phyloP scores from a whole-genome alignment of 768 basidiomycete species.

The Boletales sp. region DNA sequence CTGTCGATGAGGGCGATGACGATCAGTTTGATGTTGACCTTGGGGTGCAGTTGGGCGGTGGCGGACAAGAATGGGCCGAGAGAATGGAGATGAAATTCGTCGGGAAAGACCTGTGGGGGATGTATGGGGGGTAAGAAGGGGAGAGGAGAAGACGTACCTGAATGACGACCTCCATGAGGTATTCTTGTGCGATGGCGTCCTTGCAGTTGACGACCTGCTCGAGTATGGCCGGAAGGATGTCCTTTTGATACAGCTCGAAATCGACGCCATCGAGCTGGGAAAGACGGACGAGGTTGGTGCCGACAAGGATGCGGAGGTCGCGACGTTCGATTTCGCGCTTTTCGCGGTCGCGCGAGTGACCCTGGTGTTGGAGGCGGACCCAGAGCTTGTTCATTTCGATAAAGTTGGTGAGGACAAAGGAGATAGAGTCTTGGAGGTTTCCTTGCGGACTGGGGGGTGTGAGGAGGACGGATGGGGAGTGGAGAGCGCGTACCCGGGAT shows the following conservation, averaged over 20 bases:
- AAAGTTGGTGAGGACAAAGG: slow-evolving; percentile 96
- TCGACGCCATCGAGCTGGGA: slow-evolving; percentile 97
- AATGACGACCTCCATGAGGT: slow-evolving; percentile 99
- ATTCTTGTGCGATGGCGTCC: slow-evolving; percentile 98
- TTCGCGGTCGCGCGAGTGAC: slow-evolving; percentile 94
- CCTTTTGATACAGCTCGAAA: slow-evolving; percentile 81
- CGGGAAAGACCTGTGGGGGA: slow-evolving; percentile 79
- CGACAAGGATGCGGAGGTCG: slow-evolving; percentile 93
- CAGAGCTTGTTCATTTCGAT: slow-evolving; percentile 99
- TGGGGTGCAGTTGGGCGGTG: slow-evolving; percentile 93
- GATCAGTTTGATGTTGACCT: slow-evolving; percentile 98
- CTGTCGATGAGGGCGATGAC: slow-evolving; percentile 97
- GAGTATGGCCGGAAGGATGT: slow-evolving; percentile 86
- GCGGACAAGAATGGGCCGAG: slow-evolving; percentile 96
- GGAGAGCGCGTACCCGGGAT: slow-evolving; percentile 62
- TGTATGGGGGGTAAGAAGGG: background rate
- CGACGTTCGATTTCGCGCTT: slow-evolving; percentile 95
- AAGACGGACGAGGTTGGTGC: slow-evolving; percentile 94
- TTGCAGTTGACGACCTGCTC: slow-evolving; percentile 99
- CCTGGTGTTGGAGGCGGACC: slow-evolving; percentile 98
- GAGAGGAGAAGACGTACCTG: slow-evolving; percentile 54
- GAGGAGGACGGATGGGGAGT: background rate
- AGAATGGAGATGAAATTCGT: slow-evolving; percentile 95
- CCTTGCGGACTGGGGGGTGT: slow-evolving; percentile 62
- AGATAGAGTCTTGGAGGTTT: slow-evolving; percentile 91